phyloP scores from a whole-genome alignment of 1,139 yeast genomes.

The Geotrichum fermentans region DNA sequence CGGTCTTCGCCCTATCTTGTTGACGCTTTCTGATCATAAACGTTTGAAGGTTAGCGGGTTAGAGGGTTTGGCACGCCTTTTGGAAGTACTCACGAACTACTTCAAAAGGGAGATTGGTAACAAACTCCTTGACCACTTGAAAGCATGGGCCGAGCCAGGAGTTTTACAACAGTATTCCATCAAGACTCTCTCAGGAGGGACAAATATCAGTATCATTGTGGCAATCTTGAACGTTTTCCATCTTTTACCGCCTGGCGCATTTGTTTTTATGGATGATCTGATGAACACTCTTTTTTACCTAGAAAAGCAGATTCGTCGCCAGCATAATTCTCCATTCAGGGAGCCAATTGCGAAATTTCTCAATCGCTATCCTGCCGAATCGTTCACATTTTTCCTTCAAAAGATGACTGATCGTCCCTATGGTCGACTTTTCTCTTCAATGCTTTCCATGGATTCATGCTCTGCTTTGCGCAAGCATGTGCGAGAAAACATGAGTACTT shows the following conservation, averaged over 20 bases:
- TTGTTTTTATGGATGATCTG: constrained; percentile 83
- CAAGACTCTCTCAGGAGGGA: constrained; percentile 71
- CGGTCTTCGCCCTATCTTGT: constrained; percentile 90
- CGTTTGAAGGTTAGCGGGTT: constrained; percentile 83
- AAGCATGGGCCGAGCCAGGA: constrained; percentile 93
- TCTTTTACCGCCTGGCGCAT: constrained; percentile 85
- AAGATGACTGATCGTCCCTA: constrained; percentile 64
- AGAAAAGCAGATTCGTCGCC: constrained; percentile 81
- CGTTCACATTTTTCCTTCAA: constrained; percentile 63
- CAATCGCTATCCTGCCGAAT: constrained; percentile 74
- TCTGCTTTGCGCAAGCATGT: constrained; percentile 52
- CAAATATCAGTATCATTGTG: constrained; percentile 77
- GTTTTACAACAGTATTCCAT: constrained; percentile 66
- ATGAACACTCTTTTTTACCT: constrained; percentile 68
- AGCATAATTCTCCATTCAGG: constrained; percentile 84
- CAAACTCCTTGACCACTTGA: constrained; percentile 83
- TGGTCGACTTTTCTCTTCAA: constrained; percentile 60
- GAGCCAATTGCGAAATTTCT: constrained; percentile 85
- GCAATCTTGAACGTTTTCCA: constrained; percentile 92
- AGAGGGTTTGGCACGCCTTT: constrained; percentile 81
- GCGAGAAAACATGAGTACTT: constrained; percentile 46
- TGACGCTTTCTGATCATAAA: constrained; percentile 91
- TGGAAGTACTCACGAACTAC: constrained; percentile 83
- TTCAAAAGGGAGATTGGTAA: constrained; percentile 96
- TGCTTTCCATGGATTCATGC: constrained; percentile 58